A percentile compares a stretch with the other conserved stretches of the same genome.
Conservation (phyloP, 2,329 filamentous ascomycete species). For the Calonectria leucothoes region DNA sequence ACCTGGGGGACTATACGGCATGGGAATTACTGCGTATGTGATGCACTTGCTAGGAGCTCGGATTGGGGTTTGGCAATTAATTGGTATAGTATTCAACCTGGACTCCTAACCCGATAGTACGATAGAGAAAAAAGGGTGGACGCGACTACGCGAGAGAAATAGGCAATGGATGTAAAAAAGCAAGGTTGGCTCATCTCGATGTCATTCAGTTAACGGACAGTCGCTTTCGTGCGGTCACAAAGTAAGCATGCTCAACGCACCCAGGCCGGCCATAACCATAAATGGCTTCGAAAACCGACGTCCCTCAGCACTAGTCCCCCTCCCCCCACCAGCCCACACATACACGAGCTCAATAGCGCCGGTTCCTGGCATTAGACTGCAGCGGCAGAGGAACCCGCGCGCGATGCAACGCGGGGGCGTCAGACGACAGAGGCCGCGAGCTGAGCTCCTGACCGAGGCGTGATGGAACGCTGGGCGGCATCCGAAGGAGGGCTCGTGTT, state of each 20-base stretch:
- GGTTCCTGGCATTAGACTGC: slow-evolving; percentile 24
- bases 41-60: background rate
- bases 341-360: slow-evolving; percentile 7
- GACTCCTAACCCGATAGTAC: background rate
- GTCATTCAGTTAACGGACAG: background rate
- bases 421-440: background rate
- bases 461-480: background rate
- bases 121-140: background rate
- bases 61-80: no score
- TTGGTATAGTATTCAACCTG: background rate
- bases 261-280: background rate
- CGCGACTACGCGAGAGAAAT: background rate
- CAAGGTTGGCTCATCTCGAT: background rate
- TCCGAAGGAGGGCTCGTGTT: background rate
- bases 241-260: background rate
- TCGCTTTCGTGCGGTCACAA: background rate
- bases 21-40: background rate
- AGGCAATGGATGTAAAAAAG: background rate
- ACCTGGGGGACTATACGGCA: background rate
- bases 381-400: background rate
- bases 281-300: background rate
- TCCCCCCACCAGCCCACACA: background rate
- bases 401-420: background rate
- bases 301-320: background rate
- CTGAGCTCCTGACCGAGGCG: background rate